phyloP scores from a whole-genome alignment of 371 early-diverging fungal genomes.

The Mortierella sp. region DNA sequence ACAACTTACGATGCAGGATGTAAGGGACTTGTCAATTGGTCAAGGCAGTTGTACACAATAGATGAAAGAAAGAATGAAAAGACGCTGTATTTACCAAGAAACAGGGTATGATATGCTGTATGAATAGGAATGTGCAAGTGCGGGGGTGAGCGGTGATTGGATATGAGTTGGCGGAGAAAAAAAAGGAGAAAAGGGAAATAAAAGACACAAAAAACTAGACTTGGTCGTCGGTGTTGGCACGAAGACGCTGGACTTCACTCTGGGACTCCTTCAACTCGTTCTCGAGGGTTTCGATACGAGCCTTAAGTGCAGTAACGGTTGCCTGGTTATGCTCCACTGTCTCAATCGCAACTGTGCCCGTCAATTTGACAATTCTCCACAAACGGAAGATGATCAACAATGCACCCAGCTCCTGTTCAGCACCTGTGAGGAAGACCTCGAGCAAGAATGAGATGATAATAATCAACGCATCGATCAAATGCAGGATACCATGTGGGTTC shows the following conservation, averaged over 20 bases:
- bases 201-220: conserved; percentile 15
- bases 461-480: conserved; percentile 49
- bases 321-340: conserved; percentile 37
- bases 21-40: not conserved
- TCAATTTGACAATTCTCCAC: conserved; percentile 53
- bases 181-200: not conserved
- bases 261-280: conserved; percentile 34
- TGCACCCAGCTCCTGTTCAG: conserved; percentile 45
- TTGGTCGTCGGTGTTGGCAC: conserved; percentile 36
- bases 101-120: not conserved
- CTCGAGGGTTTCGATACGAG: conserved; percentile 31
- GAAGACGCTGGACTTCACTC: conserved; percentile 39
- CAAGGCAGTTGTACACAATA: not conserved
- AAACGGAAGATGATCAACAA: conserved; percentile 56
- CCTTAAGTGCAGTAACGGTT: conserved; percentile 8
- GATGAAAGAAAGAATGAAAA: not conserved
- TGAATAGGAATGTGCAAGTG: not conserved
- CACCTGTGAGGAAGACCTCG: conserved; percentile 48
- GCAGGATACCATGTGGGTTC: conserved; percentile 37
- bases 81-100: not conserved
- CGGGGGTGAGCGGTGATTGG: not conserved
- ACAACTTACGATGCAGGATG: not conserved
- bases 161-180: not conserved
- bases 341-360: conserved; percentile 51
- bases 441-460: conserved; percentile 52